Evolutionary conservation across 1,284 basidiomycete genomes (phyloP), one percentile per base, ranked within the genome.

Genomic region (Puccinia hordei): DNA sequence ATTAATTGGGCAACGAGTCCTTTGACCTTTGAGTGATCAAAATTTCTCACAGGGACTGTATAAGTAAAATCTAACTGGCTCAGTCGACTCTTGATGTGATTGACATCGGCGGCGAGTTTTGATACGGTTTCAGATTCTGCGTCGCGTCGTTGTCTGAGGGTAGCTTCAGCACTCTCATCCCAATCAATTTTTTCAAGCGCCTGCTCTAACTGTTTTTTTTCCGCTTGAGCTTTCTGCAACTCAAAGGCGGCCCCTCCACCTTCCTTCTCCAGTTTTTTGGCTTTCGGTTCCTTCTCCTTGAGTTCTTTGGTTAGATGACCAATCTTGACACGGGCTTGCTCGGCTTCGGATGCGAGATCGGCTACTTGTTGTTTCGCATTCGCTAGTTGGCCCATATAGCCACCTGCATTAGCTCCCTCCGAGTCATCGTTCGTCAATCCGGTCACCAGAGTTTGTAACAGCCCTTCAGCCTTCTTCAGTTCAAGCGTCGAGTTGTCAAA

Each of bases 331-430:
- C 90, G 91, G 82, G 89, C 89, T 85, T 97, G 94, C 84, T 97
- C 91, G 80, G 94, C 92, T 84, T 96, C 94, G 0, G 94, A 92
- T 8, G 89, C 88, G 0, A 92, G 92, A 63, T 93, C 91, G 0
- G 93, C 90, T 0, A 92, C 87, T 12, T 90, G 90, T 1, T 90
- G 90, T 82, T 91, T 90, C 0, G 95, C 93, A n/a, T 93, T 91
- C 1, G 95, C 93, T 35, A 99, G 89, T 85, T 98, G 95, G 38
- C 95, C 97, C 90, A 98, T 92, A 86, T 98, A 99, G 0, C 95
- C 95, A 13, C 95, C 95, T 12, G 94, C 92, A 10, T 82, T 83
- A 38, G 85, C 85, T 4, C 90, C 89, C 55, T 87, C 87, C 13
- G 84, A 85, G 63, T 85, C 85, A 9, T 90, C 90, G 0, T 89